Percentiles rank a stretch among this genome's conserved stretches.
Evolutionary conservation across 2,329 filamentous ascomycete genomes (phyloP).

Genomic region (Diplodia intermedia): DNA sequence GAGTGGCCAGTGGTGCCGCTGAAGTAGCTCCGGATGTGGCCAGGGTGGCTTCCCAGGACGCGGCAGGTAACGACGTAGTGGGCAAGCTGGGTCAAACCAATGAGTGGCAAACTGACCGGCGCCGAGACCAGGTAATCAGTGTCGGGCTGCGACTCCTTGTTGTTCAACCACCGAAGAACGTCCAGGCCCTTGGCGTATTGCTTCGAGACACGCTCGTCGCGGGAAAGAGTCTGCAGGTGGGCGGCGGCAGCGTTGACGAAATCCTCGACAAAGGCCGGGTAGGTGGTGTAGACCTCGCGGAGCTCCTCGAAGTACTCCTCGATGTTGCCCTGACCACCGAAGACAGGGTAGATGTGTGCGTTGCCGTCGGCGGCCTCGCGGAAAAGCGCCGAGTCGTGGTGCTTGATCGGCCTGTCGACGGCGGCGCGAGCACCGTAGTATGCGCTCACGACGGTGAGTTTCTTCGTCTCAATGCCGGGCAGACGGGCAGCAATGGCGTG

Average conservation of each 20-base stretch:
- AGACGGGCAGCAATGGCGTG: constrained; percentile 86
- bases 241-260: constrained; percentile 82
- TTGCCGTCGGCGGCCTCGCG: constrained; percentile 84
- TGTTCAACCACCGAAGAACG: constrained; percentile 89
- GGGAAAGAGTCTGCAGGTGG: constrained; percentile 82
- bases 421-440: constrained; percentile 92
- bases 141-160: constrained; percentile 88
- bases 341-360: constrained; percentile 89
- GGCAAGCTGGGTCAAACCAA: constrained; percentile 92
- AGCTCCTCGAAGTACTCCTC: constrained; percentile 99
- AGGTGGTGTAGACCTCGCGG: constrained; percentile 87
- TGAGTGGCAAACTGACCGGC: constrained; percentile 93
- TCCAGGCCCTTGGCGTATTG: constrained; percentile 97
- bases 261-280: constrained; percentile 87
- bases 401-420: constrained; percentile 82
- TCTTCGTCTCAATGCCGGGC: constrained; percentile 92
- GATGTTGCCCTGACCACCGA: constrained; percentile 97
- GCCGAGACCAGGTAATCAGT: constrained; percentile 93
- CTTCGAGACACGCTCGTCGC: constrained; percentile 87
- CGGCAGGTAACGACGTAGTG: constrained; percentile 96
- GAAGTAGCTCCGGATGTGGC: constrained; percentile 82
- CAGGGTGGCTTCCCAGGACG: constrained; percentile 86
- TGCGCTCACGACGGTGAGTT: constrained; percentile 83
- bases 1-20: constrained; percentile 94
- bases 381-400: constrained; percentile 91